Evolutionary conservation across 2,329 filamentous ascomycete genomes (phyloP).

Genomic region (Monilinia laxa): DNA sequence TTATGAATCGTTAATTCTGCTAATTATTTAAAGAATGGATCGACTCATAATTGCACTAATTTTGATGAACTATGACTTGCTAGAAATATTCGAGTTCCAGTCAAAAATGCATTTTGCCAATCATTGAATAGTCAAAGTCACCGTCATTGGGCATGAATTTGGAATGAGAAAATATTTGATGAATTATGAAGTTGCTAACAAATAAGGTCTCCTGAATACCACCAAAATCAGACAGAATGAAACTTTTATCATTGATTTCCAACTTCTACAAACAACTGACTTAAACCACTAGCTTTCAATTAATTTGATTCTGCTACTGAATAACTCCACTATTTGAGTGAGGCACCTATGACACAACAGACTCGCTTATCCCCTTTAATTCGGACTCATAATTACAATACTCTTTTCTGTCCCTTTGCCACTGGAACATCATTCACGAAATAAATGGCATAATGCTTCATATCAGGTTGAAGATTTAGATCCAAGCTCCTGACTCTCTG

Average conservation of each 20-base stretch:
- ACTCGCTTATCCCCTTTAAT: neutral
- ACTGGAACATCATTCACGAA: too few species aligned
- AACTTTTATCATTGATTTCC: neutral
- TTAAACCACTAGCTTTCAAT: neutral
- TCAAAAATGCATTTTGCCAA: neutral
- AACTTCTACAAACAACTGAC: neutral
- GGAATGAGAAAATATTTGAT: too few species aligned
- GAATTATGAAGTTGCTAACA: neutral
- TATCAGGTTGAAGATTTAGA: too few species aligned
- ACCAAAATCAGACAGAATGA: neutral
- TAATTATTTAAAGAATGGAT: neutral
- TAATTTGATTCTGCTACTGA: neutral
- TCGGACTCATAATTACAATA: neutral
- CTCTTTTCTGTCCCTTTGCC: neutral
- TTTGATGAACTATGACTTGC: neutral
- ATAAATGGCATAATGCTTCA: fast-evolving
- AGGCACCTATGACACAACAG: neutral
- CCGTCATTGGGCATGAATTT: too few species aligned
- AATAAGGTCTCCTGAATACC: neutral
- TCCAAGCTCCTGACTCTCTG: neutral
- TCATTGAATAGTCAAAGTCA: neutral
- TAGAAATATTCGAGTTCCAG: neutral
- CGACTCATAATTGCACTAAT: neutral
- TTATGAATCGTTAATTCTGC: neutral
- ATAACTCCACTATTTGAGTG: too few species aligned